Evolutionary conservation across 352 stramenopile species (phyloP).

Genomic region (Phytophthora pistaciae): DNA sequence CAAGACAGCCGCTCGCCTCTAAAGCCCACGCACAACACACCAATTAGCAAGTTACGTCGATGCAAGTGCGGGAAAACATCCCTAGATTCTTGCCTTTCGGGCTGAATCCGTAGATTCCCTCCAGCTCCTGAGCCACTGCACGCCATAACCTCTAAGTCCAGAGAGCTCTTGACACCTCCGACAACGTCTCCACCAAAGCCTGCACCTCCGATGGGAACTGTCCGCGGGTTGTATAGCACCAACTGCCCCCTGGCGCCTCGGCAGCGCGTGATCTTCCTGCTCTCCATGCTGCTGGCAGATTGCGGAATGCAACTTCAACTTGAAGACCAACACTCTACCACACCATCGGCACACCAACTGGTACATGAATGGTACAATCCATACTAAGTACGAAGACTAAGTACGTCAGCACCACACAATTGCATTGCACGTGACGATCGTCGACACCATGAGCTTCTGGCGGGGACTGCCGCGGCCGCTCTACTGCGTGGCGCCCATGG

Average conservation of each 20-base stretch:
- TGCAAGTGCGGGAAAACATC: too few species aligned
- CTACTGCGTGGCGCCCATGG: conserved; percentile 87
- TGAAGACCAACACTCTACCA: conserved; percentile 42
- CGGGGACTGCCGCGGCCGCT: conserved; percentile 65
- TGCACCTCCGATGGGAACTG: conserved; percentile 55
- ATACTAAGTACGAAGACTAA: background rate
- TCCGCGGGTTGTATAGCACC: conserved; percentile 66
- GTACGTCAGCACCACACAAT: conserved; percentile 18
- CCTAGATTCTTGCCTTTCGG: conserved; percentile 42
- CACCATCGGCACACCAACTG: conserved; percentile 22
- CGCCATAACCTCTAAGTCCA: conserved; percentile 1
- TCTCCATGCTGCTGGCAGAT: conserved; percentile 18
- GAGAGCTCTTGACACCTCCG: background rate
- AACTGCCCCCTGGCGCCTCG: conserved; percentile 57
- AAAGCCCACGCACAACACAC: background rate
- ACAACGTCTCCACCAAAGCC: background rate
- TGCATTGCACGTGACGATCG: conserved; percentile 1
- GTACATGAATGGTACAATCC: background rate
- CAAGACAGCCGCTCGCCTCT: conserved; percentile 66
- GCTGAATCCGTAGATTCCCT: conserved; percentile 61
- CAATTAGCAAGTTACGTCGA: background rate
- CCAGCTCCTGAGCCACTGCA: conserved; percentile 64
- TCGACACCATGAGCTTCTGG: conserved; percentile 63
- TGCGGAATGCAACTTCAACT: conserved; percentile 49
- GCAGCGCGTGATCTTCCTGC: conserved; percentile 48